These are phyloP conservation scores for Paramecium pentaurelia DNA, from an alignment of 73 alveolate genomes.

Conservation along the genomic window DNA sequence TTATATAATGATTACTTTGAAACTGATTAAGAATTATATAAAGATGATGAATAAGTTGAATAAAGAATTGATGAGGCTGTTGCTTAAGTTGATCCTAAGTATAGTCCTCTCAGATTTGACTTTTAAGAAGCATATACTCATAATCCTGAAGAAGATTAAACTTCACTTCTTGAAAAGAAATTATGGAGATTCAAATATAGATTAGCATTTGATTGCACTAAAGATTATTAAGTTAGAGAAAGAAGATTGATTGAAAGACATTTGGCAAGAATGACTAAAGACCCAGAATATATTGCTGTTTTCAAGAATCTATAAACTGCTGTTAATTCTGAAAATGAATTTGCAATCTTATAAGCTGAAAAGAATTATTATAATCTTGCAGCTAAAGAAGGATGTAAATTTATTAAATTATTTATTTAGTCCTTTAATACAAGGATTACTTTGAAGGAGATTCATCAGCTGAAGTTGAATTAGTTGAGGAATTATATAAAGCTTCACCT, in stretches of 20 bases:
- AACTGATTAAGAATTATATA: conserved; percentile 75
- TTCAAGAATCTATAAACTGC: no score
- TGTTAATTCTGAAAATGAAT: background rate
- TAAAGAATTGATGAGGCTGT: conserved; percentile 65
- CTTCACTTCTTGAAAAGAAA: conserved; percentile 74
- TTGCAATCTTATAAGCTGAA: conserved; percentile 49
- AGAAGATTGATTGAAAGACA: no score
- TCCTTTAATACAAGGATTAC: conserved; percentile 77
- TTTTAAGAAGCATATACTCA: conserved; percentile 71
- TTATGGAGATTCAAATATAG: conserved; percentile 83
- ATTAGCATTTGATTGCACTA: no score
- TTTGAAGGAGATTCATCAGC: conserved; percentile 82
- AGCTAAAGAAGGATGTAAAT: conserved; percentile 47
- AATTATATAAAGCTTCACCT: conserved; percentile 45
- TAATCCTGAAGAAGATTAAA: conserved; percentile 72
- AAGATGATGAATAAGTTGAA: conserved; percentile 74
- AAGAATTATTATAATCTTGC: conserved; percentile 57
- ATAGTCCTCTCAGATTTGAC: conserved; percentile 64
- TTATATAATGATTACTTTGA: conserved; percentile 81
- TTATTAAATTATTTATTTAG: conserved; percentile 34
- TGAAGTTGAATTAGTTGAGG: conserved; percentile 50
- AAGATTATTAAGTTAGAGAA: no score
- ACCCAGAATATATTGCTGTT: no score
- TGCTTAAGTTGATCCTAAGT: conserved; percentile 66
- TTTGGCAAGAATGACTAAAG: no score